A percentile compares a stretch with the other conserved stretches of the same genome.
These are phyloP conservation scores for Cadophora malorum DNA, from an alignment of 2,329 filamentous ascomycete genomes.

Conservation along the genomic window DNA sequence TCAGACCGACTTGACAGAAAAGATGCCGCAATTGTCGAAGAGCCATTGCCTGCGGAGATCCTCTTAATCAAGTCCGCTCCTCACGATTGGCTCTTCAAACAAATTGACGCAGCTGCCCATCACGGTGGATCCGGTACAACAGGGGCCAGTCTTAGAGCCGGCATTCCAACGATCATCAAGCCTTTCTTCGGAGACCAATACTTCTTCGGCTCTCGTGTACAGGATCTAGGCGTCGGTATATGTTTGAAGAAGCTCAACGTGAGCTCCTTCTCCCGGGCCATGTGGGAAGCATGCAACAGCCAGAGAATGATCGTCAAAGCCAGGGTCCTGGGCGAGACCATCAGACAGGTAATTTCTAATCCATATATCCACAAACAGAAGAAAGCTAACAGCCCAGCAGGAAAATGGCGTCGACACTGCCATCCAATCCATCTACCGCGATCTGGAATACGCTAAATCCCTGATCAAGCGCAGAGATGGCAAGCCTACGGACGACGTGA, in stretches of 20 bases:
- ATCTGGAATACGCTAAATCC: slow-evolving; percentile 89
- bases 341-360: slow-evolving; percentile 70
- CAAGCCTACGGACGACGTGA: slow-evolving; percentile 59
- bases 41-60: slow-evolving; percentile 79
- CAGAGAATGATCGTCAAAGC: slow-evolving; percentile 93
- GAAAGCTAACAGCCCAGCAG: slow-evolving; percentile 53
- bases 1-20: slow-evolving; percentile 78
- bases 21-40: slow-evolving; percentile 57
- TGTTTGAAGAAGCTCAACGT: slow-evolving; percentile 89
- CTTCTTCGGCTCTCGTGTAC: slow-evolving; percentile 89
- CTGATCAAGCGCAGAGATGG: slow-evolving; percentile 72
- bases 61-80: slow-evolving; percentile 88
- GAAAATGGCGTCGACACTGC: slow-evolving; percentile 90
- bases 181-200: slow-evolving; percentile 98
- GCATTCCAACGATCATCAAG: slow-evolving; percentile 91
- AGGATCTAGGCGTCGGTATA: slow-evolving; percentile 92
- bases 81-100: slow-evolving; percentile 94
- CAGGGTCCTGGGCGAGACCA: slow-evolving; percentile 79
- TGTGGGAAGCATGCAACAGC: slow-evolving; percentile 91
- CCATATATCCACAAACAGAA: neutral
- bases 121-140: slow-evolving; percentile 96
- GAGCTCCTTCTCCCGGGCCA: slow-evolving; percentile 80
- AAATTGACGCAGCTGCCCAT: slow-evolving; percentile 93
- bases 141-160: slow-evolving; percentile 87
- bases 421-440: slow-evolving; percentile 91